Evolutionary conservation across 2,329 filamentous ascomycete species (phyloP).

Genomic region (Scopulariopsis brevicaulis): DNA sequence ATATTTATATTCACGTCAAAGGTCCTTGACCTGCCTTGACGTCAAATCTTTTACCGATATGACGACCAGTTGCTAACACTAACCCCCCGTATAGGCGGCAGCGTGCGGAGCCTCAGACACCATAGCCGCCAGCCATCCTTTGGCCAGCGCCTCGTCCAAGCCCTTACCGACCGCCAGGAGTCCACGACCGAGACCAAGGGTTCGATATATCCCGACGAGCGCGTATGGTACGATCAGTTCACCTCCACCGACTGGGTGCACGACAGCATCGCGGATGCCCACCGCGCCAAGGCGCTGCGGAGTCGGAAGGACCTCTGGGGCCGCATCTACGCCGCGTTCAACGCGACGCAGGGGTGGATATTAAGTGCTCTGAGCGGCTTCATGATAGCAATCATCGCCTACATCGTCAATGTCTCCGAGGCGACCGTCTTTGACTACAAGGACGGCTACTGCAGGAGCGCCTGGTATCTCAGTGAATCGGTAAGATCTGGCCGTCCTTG

Average conservation of each 20-base stretch:
- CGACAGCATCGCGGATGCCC: slow-evolving; percentile 89
- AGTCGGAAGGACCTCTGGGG: slow-evolving; percentile 76
- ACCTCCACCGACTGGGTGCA: slow-evolving; percentile 98
- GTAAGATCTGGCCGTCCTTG: slow-evolving; percentile 20
- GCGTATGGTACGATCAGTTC: slow-evolving; percentile 98
- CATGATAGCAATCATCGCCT: slow-evolving; percentile 75
- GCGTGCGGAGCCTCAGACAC: slow-evolving; percentile 27
- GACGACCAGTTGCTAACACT: neutral
- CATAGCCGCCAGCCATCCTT: slow-evolving; percentile 49
- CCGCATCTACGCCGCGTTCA: slow-evolving; percentile 64
- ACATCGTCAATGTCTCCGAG: slow-evolving; percentile 81
- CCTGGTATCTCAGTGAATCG: slow-evolving; percentile 67
- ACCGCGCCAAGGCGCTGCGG: slow-evolving; percentile 73
- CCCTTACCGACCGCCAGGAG: slow-evolving; percentile 45
- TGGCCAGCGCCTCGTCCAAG: slow-evolving; percentile 49
- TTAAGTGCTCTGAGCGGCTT: slow-evolving; percentile 83
- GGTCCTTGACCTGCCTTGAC: neutral
- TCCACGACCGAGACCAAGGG: slow-evolving; percentile 53
- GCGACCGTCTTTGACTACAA: slow-evolving; percentile 82
- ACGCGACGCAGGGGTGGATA: slow-evolving; percentile 89
- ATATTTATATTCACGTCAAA: neutral
- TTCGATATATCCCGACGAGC: slow-evolving; percentile 64
- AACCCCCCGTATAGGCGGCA: slow-evolving; percentile 14
- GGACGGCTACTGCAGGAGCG: slow-evolving; percentile 65
- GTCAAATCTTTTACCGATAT: neutral